Evolutionary conservation across 2,329 filamentous ascomycete genomes (phyloP), one percentile per base, ranked within the genome.

Genomic region (Nothophoma quercina): DNA sequence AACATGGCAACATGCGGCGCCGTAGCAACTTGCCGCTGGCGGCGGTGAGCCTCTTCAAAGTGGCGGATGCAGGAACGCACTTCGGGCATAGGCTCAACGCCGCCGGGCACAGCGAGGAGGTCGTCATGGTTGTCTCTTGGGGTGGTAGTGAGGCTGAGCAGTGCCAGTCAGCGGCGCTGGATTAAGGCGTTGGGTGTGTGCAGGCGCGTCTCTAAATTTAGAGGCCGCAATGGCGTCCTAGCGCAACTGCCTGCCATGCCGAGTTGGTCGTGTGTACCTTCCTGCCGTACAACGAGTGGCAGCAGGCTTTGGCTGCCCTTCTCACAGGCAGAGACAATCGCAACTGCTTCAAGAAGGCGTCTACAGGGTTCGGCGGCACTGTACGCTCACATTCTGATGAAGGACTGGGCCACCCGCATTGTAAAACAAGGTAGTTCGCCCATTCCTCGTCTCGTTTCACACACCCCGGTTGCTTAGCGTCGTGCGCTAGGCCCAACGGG

Each of bases 131-230:
- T 52, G 32, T 43, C 32, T 48, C 19, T 36, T 29, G 43, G 23
- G 42, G 28, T 53, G 32, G 43, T 21, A 53, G 56, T 65, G 64
- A 67, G 65, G 65, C 65, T 69, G 65, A 65, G 59, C 58, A 60
- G 30, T 39, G 36, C 25, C 42, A 32, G 55, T 56, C 43, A 58
- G 59, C 62, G 48, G 44, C 51, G 58, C 51, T 59, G 52, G 8
- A 56, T 46, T 45, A 60, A 52, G 62, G 42, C 49, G 49, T 29
- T 46, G 41, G 43, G 30, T n/a, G 42, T 34, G 28, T 45, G 49
- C 49, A 47, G 44, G 56, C 52, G 45, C 25, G 35, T 35, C 50
- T 46, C 63, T 65, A 65, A 63, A 55, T 59, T 55, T 63, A 67
- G 61, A 54, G 47, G 40, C 41, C 29, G 41, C 41, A 45, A 40